Base-by-base conservation (phyloP, 2,329 filamentous ascomycete species). In the Biscogniauxia mediterranea region DNA sequence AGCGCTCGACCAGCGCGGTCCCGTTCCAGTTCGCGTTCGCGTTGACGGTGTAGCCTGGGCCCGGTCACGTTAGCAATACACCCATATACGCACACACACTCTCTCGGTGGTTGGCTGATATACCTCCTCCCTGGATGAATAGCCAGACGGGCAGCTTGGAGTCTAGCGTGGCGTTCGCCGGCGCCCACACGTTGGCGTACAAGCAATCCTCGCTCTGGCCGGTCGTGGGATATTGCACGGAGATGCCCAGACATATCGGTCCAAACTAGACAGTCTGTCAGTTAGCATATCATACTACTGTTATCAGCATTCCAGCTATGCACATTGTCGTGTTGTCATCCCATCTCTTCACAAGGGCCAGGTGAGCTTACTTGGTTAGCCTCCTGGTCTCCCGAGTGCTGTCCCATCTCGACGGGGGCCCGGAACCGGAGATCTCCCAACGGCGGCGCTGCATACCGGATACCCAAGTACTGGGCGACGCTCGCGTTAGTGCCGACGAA, bases 11-110 rank as follows among this genome's bases (percentile, higher is more conserved):
- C 3, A 83, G 75, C 23, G 76, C 73, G 0, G 78, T 77, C 32
- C 81, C 83, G 69, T 85, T 83, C 71, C 78, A 83, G 70, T 83
- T 81, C 15, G 76, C 75, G 61, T 84, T 85, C n/a, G 77, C 73
- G 59, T 83, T 80, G 17, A 65, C 61, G 0, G 75, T 75, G 61
- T 83, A 85, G 38, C 81, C 81, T 74, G 32, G n/a, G 28, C 28
- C 21, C 17, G n/a, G 15, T 50, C 17, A 60, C 38, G 38, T 46
- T 46, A 46, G 15, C 6, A 46, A 46, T 11, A 46, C 15, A n/a
- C 3, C 2, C 38, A 46, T 46, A n/a, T 3, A 15, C 13, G 13
- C 13, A 46, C 17, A 46, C 6, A 23, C 23, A 23, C n/a, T n/a
- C n/a, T n/a, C n/a, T n/a, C n/a, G n/a, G n/a, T n/a, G n/a, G n/a